phyloP scores from a whole-genome alignment of 148 eudicot genomes.

The Vaccinium vitisidaea region DNA sequence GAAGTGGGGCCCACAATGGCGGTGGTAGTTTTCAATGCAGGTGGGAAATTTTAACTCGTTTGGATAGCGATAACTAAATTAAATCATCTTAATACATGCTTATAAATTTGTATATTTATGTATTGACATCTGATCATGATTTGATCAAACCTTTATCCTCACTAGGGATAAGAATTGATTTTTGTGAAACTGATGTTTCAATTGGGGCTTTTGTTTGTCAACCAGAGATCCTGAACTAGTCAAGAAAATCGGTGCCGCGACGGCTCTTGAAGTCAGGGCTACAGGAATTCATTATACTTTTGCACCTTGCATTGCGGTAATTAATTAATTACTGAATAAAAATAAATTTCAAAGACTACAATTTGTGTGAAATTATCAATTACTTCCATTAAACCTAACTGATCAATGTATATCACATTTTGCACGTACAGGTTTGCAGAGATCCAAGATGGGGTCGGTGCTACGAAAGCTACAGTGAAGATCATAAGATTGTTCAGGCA shows the following conservation, averaged over 20 bases:
- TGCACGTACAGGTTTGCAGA: conserved; percentile 44
- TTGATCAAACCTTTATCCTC: too few relatives aligned
- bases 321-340: not conserved
- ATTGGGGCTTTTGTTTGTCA: not conserved
- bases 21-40: too few relatives aligned
- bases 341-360: not conserved
- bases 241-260: not conserved
- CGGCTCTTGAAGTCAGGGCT: not conserved
- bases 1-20: too few relatives aligned
- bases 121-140: too few relatives aligned
- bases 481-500: conserved; percentile 55
- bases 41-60: too few relatives aligned
- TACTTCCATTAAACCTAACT: not conserved
- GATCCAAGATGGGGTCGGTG: conserved; percentile 86
- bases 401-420: not conserved
- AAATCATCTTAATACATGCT: too few relatives aligned
- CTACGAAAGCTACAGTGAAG: conserved; percentile 74
- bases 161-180: not conserved
- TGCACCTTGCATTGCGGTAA: conserved; percentile 1
- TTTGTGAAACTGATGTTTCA: not conserved
- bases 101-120: too few relatives aligned
- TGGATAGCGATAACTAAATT: too few relatives aligned
- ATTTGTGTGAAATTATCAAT: not conserved
- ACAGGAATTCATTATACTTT: not conserved
- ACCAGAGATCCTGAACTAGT: conserved; percentile 5